These are phyloP conservation scores for Aspergillus sclerotioniger DNA, from an alignment of 495 filamentous ascomycete genomes.

Conservation along the genomic window DNA sequence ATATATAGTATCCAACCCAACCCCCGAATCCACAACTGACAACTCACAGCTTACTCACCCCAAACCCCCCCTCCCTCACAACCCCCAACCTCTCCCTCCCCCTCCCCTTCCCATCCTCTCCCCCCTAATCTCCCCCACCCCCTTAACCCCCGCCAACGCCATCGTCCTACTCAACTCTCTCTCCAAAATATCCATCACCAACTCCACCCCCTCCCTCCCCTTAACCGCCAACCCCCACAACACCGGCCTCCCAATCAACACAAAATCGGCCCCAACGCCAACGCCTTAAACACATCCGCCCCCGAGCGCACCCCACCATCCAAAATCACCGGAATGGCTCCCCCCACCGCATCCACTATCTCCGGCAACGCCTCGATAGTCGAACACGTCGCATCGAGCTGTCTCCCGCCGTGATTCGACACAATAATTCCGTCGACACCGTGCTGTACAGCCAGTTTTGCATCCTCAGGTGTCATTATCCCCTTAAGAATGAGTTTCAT, in stretches of 20 bases:
- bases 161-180: neutral
- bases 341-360: slow-evolving; percentile 79
- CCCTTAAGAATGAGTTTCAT: neutral
- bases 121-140: neutral
- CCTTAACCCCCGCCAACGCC: neutral
- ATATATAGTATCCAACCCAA: no score
- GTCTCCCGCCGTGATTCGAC: slow-evolving; percentile 89
- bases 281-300: slow-evolving; percentile 90
- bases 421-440: slow-evolving; percentile 85
- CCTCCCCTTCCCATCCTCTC: neutral
- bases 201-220: neutral
- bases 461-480: slow-evolving; percentile 60
- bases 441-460: slow-evolving; percentile 69
- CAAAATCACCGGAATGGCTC: slow-evolving; percentile 76
- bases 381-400: slow-evolving; percentile 83
- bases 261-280: slow-evolving; percentile 85
- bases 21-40: no score
- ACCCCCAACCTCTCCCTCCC: neutral
- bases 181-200: neutral
- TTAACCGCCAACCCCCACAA: slow-evolving; percentile 60
- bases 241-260: slow-evolving; percentile 78
- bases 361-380: slow-evolving; percentile 83
- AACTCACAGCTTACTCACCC: neutral
- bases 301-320: slow-evolving; percentile 85
- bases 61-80: neutral